Percentiles rank a stretch among this genome's conserved stretches.
These are phyloP conservation scores for Volvox carteri DNA, from an alignment of 163 green algal species.

Conservation along the genomic window DNA sequence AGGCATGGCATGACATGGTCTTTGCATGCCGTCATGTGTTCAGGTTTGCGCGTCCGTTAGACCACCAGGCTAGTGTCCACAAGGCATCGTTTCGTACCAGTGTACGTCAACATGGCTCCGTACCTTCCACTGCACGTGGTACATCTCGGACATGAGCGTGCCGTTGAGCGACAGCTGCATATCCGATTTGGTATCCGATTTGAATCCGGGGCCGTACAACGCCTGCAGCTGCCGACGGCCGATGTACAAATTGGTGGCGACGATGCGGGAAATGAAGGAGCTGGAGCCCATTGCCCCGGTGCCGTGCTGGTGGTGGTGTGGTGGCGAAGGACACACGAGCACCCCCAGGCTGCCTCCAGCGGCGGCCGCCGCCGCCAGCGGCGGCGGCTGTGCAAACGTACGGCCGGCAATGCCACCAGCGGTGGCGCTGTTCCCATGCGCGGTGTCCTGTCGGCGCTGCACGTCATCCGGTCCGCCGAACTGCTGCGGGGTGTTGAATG, in stretches of 20 bases:
- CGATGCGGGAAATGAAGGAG: conserved; percentile 33
- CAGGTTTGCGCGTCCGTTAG: too few species aligned
- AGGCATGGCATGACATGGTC: too few species aligned
- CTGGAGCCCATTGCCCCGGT: neutral
- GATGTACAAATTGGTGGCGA: conserved; percentile 50
- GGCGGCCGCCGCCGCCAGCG: neutral
- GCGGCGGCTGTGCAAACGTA: neutral
- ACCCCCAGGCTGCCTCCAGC: neutral
- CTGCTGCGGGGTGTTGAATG: too few species aligned
- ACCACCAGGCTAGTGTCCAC: too few species aligned
- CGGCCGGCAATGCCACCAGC: neutral
- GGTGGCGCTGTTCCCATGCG: neutral
- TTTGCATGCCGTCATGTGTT: too few species aligned
- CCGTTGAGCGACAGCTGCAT: conserved; percentile 53
- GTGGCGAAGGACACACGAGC: neutral
- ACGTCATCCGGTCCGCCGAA: neutral
- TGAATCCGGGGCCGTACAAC: conserved; percentile 32
- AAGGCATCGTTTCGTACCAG: too few species aligned
- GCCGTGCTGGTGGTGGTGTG: neutral
- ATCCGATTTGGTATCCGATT: neutral
- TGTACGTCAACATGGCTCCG: too few species aligned
- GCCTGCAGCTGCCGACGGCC: conserved; percentile 40
- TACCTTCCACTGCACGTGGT: conserved; percentile 45
- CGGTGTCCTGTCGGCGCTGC: neutral
- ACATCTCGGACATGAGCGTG: neutral